Percentiles rank a stretch among this genome's conserved stretches.
Conservation (phyloP, 306 rosid genomes). For the Vigna mungo region DNA sequence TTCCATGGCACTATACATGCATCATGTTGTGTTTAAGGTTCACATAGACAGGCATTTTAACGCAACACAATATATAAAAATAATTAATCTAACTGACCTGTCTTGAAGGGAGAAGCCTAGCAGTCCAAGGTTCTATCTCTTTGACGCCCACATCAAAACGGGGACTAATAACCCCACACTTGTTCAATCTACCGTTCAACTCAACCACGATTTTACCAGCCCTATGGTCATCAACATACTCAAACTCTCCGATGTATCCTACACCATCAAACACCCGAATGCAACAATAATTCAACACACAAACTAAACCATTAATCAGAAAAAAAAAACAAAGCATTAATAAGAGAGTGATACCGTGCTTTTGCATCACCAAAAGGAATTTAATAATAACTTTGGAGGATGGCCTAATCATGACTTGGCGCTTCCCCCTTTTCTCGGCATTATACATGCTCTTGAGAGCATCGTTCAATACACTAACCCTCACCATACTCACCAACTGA, state of each 20-base stretch:
- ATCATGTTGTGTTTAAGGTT: background rate
- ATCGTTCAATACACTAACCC: slow-evolving; percentile 56
- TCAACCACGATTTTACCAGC: slow-evolving; percentile 62
- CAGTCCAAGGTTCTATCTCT: slow-evolving; percentile 62
- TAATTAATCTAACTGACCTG: slow-evolving; percentile 38
- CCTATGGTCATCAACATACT: slow-evolving; percentile 61
- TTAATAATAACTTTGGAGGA: slow-evolving; percentile 58
- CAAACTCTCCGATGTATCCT: slow-evolving; percentile 62
- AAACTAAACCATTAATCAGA: background rate
- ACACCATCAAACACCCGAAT: background rate
- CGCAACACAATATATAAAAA: background rate
- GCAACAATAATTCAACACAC: slow-evolving; percentile 4
- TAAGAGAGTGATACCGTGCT: slow-evolving; percentile 41
- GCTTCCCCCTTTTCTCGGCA: slow-evolving; percentile 63
- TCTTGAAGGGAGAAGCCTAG: slow-evolving; percentile 60
- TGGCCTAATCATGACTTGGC: slow-evolving; percentile 62
- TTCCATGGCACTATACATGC: background rate
- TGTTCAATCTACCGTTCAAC: slow-evolving; percentile 58
- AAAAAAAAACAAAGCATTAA: no score
- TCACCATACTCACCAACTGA: slow-evolving; percentile 52
- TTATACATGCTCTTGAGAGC: slow-evolving; percentile 66
- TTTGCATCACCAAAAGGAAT: slow-evolving; percentile 58
- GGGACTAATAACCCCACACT: slow-evolving; percentile 63
- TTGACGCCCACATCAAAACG: slow-evolving; percentile 61
- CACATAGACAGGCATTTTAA: background rate